Percentiles rank a stretch among this genome's conserved stretches.
These are phyloP conservation scores for Cylindrotheca fusiformis DNA, from an alignment of 108 stramenopile species.

Conservation along the genomic window DNA sequence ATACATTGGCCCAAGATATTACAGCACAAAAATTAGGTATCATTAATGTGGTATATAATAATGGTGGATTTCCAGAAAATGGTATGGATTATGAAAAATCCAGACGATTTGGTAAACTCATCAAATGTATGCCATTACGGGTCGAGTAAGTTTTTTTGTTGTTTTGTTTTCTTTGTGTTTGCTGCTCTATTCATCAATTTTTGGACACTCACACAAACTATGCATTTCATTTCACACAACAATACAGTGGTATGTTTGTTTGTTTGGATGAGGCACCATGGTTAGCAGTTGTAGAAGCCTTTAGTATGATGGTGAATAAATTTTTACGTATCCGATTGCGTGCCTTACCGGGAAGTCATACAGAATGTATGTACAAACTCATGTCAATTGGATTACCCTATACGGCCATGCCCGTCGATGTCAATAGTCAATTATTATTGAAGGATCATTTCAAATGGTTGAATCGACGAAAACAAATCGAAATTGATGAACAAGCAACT, in stretches of 20 bases:
- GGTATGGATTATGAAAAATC: constrained; percentile 36
- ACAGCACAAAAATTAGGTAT: constrained; percentile 25
- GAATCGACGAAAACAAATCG: neutral
- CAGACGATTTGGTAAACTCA: constrained; percentile 15
- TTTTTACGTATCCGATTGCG: constrained; percentile 23
- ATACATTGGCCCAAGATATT: constrained; percentile 4
- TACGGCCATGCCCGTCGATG: constrained; percentile 1
- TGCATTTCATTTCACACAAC: too few species aligned
- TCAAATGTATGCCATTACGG: constrained; percentile 17
- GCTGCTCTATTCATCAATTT: too few species aligned
- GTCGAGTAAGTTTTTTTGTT: constrained; percentile 5
- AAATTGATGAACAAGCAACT: too few species aligned
- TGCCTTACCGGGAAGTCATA: neutral
- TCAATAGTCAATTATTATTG: neutral
- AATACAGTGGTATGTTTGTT: constrained; percentile 6
- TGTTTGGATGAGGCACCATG: constrained; percentile 21
- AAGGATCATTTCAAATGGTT: neutral
- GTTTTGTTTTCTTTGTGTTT: neutral
- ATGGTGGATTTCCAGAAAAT: constrained; percentile 14
- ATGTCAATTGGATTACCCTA: constrained; percentile 11
- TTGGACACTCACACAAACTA: too few species aligned
- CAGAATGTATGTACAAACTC: constrained; percentile 11
- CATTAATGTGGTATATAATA: constrained; percentile 31
- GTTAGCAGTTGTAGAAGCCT: constrained; percentile 14
- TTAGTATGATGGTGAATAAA: constrained; percentile 20